A percentile compares a stretch with the other conserved stretches of the same genome.
Evolutionary conservation across 306 rosid genomes (phyloP).

Genomic region (Begonia loranthoides): DNA sequence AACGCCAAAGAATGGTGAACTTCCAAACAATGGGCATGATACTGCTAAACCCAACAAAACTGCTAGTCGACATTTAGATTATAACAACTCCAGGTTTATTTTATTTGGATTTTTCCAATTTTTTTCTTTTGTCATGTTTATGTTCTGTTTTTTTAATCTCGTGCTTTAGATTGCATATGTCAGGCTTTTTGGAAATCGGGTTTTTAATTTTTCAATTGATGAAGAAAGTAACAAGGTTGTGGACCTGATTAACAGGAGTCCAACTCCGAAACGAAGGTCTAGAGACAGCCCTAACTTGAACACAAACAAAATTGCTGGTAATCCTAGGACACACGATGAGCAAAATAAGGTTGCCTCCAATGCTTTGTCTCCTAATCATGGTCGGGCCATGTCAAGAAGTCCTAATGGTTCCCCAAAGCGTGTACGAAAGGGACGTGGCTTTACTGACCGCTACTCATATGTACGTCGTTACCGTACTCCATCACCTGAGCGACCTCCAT

Average conservation of each 20-base stretch:
- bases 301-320: constrained; percentile 24
- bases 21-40: constrained; percentile 37
- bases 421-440: constrained; percentile 92
- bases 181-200: too few species aligned
- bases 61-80: constrained; percentile 39
- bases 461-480: constrained; percentile 94
- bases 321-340: constrained; percentile 26
- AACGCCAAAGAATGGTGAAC: constrained; percentile 51
- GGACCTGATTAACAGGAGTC: constrained; percentile 35
- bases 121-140: neutral
- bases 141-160: neutral
- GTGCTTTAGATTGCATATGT: neutral
- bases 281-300: constrained; percentile 19
- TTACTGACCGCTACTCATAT: constrained; percentile 76
- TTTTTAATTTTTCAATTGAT: too few species aligned
- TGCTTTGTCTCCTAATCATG: constrained; percentile 32
- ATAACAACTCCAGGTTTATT: constrained; percentile 53
- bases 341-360: constrained; percentile 29
- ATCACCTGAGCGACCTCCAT: constrained; percentile 56
- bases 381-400: constrained; percentile 45
- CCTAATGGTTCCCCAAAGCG: constrained; percentile 72
- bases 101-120: neutral
- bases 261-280: constrained; percentile 20
- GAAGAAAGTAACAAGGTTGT: neutral
- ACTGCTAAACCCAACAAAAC: constrained; percentile 29